Conservation (phyloP, 306 rosid species). For the Cucumis cinereus region DNA sequence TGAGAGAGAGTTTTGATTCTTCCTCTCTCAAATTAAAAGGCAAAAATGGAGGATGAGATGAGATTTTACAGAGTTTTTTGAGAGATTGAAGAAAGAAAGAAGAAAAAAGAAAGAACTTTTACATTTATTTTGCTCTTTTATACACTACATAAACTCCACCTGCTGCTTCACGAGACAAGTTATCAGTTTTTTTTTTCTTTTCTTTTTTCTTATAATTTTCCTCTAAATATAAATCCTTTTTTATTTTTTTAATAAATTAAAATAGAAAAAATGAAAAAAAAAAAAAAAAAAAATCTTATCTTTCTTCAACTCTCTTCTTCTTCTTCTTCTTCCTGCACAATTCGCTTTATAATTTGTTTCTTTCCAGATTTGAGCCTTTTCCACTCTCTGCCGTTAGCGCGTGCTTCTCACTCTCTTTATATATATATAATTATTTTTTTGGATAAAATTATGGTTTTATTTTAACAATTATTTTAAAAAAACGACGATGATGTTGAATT, state of each 20-base stretch:
- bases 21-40: not conserved
- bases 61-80: conserved; percentile 13
- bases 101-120: conserved; percentile 20
- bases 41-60: not conserved
- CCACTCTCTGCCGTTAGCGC: conserved; percentile 1
- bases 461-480: not conserved
- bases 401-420: not conserved
- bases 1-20: conserved; percentile 6
- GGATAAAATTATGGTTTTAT: not conserved
- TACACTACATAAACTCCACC: conserved; percentile 17
- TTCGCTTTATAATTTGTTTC: conserved; percentile 12
- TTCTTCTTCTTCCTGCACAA: not conserved
- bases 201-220: not conserved
- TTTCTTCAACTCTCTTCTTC: not conserved
- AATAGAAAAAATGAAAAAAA: too few species aligned
- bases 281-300: not conserved
- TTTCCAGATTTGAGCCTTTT: not conserved
- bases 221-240: not conserved
- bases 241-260: too few species aligned
- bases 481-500: not conserved
- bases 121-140: conserved; percentile 3
- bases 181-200: conserved; percentile 15
- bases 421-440: not conserved
- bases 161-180: conserved; percentile 74
- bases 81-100: conserved; percentile 15